Evolutionary conservation across 352 stramenopile species (phyloP).

Genomic region (Phytopythium montanum): DNA sequence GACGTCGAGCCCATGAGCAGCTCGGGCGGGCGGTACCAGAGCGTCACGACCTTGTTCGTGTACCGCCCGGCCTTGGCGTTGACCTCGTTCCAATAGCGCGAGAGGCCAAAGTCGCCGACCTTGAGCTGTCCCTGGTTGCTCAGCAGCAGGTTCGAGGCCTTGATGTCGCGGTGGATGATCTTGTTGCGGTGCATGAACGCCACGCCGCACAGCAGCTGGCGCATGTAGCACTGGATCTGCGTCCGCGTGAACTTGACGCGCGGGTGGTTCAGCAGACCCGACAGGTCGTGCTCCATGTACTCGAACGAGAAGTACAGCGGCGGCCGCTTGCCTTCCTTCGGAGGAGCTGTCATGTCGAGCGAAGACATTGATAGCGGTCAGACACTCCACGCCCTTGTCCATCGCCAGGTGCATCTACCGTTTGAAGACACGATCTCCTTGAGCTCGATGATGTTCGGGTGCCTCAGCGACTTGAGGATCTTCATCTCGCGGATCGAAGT

Average conservation of each 20-base stretch:
- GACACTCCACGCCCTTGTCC: neutral
- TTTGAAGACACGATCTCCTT: conserved; percentile 93
- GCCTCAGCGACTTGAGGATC: conserved; percentile 94
- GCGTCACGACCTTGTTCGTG: conserved; percentile 95
- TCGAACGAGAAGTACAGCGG: conserved; percentile 87
- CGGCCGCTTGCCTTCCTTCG: conserved; percentile 79
- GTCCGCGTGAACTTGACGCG: conserved; percentile 80
- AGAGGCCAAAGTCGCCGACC: conserved; percentile 80
- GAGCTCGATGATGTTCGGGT: conserved; percentile 94
- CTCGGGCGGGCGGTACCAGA: conserved; percentile 94
- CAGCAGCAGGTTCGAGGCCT: conserved; percentile 80
- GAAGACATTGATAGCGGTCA: conserved; percentile 8
- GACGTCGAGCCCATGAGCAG: conserved; percentile 90
- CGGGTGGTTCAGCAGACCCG: conserved; percentile 76
- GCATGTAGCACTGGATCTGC: conserved; percentile 89
- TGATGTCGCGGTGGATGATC: conserved; percentile 86
- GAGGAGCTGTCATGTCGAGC: conserved; percentile 34
- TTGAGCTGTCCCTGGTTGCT: conserved; percentile 87
- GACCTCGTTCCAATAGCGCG: conserved; percentile 83
- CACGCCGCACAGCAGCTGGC: conserved; percentile 71
- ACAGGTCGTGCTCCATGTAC: conserved; percentile 87
- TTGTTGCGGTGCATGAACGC: conserved; percentile 89
- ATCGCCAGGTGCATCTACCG: conserved; percentile 21
- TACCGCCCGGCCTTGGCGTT: conserved; percentile 80
- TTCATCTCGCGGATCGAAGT: conserved; percentile 98